phyloP scores from a whole-genome alignment of 371 early-diverging fungal species.

The Scutellospora calospora region DNA sequence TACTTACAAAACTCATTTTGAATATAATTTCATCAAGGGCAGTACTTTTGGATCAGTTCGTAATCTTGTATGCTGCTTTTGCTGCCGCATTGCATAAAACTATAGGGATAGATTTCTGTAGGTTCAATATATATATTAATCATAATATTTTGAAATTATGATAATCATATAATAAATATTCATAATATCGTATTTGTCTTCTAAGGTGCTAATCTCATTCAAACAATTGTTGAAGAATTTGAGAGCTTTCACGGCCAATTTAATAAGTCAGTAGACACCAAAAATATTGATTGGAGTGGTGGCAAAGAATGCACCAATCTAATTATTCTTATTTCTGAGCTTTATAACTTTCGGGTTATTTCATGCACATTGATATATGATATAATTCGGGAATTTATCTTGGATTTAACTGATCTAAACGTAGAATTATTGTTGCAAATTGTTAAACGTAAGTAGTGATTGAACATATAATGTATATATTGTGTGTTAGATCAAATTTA shows the following conservation, averaged over 20 bases:
- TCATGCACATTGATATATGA: slow-evolving; percentile 90
- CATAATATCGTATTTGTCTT: neutral
- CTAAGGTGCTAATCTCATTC: slow-evolving; percentile 84
- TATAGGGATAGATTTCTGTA: slow-evolving; percentile 88
- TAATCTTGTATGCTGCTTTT: slow-evolving; percentile 87
- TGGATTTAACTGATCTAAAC: slow-evolving; percentile 76
- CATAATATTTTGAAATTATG: neutral
- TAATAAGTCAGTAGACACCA: slow-evolving; percentile 47
- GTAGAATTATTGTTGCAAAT: slow-evolving; percentile 90
- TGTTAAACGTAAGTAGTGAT: slow-evolving; percentile 68
- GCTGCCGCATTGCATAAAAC: slow-evolving; percentile 82
- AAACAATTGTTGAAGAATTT: slow-evolving; percentile 82
- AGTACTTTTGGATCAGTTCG: slow-evolving; percentile 89
- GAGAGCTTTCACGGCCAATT: slow-evolving; percentile 61
- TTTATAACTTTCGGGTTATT: slow-evolving; percentile 92
- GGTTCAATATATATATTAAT: slow-evolving; percentile 31
- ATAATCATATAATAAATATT: neutral
- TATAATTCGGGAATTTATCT: slow-evolving; percentile 75
- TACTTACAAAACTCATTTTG: slow-evolving; percentile 79
- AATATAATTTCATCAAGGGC: slow-evolving; percentile 79
- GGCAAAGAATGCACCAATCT: slow-evolving; percentile 72
- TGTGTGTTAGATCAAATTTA: neutral
- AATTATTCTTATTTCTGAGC: slow-evolving; percentile 79
- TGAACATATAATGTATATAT: neutral
- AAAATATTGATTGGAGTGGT: slow-evolving; percentile 56